These are phyloP conservation scores for Penicillium egyptiacum DNA, from an alignment of 495 filamentous ascomycete genomes.

Conservation along the genomic window DNA sequence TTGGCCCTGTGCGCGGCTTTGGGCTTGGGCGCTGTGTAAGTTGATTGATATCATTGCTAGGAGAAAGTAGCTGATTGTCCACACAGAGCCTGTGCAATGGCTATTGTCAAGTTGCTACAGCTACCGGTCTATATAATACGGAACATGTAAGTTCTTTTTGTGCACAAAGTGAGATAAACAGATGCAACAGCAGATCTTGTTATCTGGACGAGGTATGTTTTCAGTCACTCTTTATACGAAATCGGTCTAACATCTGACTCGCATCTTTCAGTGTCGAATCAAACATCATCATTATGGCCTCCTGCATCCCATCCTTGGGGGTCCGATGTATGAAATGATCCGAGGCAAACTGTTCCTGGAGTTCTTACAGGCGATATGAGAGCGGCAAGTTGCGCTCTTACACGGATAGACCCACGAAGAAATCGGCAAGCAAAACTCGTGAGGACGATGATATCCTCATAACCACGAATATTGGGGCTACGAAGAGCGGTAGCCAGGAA, in stretches of 20 bases:
- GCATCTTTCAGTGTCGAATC: slow-evolving; percentile 40
- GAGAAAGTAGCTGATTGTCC: background rate
- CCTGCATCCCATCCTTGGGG: slow-evolving; percentile 48
- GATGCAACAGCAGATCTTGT: slow-evolving; percentile 37
- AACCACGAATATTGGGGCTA: slow-evolving; percentile 14
- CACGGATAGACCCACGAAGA: background rate
- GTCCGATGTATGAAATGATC: slow-evolving; percentile 41
- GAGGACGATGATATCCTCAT: slow-evolving; percentile 6
- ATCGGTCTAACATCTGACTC: background rate
- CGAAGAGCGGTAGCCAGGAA: slow-evolving; percentile 18
- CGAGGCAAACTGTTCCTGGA: slow-evolving; percentile 21
- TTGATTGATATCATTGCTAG: background rate
- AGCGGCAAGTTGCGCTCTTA: slow-evolving; percentile 5
- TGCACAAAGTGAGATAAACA: background rate
- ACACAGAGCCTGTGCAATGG: slow-evolving; percentile 22
- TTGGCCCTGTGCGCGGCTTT: slow-evolving; percentile 43
- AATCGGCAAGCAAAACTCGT: background rate
- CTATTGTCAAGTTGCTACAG: slow-evolving; percentile 44
- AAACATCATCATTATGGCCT: slow-evolving; percentile 48
- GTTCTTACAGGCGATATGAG: slow-evolving; percentile 12
- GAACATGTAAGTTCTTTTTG: slow-evolving; percentile 32
- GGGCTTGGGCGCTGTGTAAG: slow-evolving; percentile 39
- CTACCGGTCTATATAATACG: slow-evolving; percentile 34
- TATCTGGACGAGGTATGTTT: slow-evolving; percentile 46
- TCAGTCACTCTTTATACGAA: background rate